Evolutionary conservation across 2,329 filamentous ascomycete genomes (phyloP).

Genomic region (Fusarium tricinctum): DNA sequence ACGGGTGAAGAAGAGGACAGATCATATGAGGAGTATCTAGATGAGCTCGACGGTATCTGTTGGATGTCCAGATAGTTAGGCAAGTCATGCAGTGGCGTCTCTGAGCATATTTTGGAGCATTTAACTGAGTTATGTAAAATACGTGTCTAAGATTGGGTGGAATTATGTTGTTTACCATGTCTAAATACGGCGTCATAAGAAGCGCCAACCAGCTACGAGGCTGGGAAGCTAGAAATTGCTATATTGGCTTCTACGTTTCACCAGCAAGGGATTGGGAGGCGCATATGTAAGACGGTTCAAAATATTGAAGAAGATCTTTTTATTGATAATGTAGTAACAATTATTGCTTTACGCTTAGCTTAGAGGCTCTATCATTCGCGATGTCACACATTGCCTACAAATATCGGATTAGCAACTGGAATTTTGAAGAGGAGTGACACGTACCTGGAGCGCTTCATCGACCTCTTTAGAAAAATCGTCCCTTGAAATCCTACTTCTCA

Average conservation of each 20-base stretch:
- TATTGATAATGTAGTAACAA: neutral
- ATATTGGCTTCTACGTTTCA: constrained; percentile 7
- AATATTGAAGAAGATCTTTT: constrained; percentile 12
- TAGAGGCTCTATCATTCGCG: constrained; percentile 78
- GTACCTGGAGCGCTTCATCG: constrained; percentile 79
- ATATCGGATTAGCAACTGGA: constrained; percentile 28
- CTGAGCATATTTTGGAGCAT: constrained; percentile 14
- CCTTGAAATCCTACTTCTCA: constrained; percentile 79
- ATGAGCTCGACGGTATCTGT: constrained; percentile 69
- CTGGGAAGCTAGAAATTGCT: constrained; percentile 4
- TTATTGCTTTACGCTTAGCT: constrained; percentile 36
- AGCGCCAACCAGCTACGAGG: constrained; percentile 13
- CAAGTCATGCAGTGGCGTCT: constrained; percentile 7
- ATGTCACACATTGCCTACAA: constrained; percentile 92
- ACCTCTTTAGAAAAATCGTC: constrained; percentile 78
- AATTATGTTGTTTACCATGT: constrained; percentile 20
- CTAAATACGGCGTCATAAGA: constrained; percentile 16
- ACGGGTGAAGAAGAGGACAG: constrained; percentile 55
- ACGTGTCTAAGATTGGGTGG: constrained; percentile 20
- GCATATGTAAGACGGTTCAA: constrained; percentile 18
- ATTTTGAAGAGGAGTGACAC: constrained; percentile 41
- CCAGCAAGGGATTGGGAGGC: neutral
- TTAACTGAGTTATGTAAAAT: constrained; percentile 33
- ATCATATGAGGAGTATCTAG: constrained; percentile 68
- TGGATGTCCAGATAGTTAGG: constrained; percentile 56